Percentiles rank a stretch among this genome's conserved stretches.
Conservation (phyloP, 2,329 filamentous ascomycete species). For the Arachnomyces sp. region DNA sequence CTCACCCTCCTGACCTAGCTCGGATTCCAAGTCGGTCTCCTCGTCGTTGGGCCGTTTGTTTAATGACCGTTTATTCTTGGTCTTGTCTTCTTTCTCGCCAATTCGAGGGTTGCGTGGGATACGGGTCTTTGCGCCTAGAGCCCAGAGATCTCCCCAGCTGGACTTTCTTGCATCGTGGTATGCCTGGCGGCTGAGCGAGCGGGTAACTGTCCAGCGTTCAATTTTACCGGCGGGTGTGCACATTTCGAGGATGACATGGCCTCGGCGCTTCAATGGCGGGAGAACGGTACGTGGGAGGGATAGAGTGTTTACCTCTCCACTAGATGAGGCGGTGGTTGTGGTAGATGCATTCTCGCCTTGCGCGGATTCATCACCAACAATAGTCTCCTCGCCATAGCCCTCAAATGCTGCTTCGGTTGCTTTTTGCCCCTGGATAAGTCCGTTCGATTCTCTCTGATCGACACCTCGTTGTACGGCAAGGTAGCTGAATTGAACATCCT, state of each 20-base stretch:
- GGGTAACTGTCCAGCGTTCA: constrained; percentile 89
- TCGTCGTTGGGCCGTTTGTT: constrained; percentile 12
- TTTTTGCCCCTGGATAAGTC: constrained; percentile 45
- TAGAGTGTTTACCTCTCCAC: constrained; percentile 45
- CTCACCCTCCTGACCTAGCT: not conserved
- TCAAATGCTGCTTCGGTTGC: constrained; percentile 61
- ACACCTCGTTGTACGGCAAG: constrained; percentile 74
- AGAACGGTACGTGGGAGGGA: constrained; percentile 71
- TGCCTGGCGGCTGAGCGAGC: constrained; percentile 69
- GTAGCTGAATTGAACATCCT: constrained; percentile 88
- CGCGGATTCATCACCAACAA: constrained; percentile 17
- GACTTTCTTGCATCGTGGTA: constrained; percentile 91
- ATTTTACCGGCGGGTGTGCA: constrained; percentile 80
- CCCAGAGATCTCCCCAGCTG: constrained; percentile 91
- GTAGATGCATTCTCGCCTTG: constrained; percentile 8
- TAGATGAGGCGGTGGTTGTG: constrained; percentile 10
- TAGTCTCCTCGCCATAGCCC: constrained; percentile 55
- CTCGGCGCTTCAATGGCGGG: constrained; percentile 75
- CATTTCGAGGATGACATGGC: constrained; percentile 82
- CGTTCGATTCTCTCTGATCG: constrained; percentile 42
- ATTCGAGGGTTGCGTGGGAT: constrained; percentile 54
- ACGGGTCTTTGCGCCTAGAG: constrained; percentile 83
- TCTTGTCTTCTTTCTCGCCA: constrained; percentile 42
- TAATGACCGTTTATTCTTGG: constrained; percentile 33
- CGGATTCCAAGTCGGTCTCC: constrained; percentile 2